A percentile compares a stretch with the other conserved stretches of the same genome.
Evolutionary conservation across 331 rosid species (phyloP).

Genomic region (Malus hybrid): DNA sequence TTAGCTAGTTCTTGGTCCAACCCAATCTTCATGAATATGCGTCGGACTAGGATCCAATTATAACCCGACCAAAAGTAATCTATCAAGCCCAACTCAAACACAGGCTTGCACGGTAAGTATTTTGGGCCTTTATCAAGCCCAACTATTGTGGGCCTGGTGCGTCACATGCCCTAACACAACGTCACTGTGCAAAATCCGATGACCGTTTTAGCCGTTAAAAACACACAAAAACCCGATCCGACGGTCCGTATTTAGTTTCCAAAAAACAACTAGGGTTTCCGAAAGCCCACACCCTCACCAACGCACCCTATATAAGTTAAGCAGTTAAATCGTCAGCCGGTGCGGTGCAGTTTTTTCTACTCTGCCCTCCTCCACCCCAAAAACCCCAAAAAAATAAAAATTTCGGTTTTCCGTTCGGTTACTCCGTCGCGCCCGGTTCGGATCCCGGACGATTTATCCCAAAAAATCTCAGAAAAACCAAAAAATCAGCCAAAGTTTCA

Average conservation of each 20-base stretch:
- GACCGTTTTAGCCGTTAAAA: neutral
- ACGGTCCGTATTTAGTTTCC: neutral
- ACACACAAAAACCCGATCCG: neutral
- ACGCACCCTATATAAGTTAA: conserved; percentile 16
- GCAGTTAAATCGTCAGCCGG: conserved; percentile 6
- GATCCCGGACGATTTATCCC: too few species aligned
- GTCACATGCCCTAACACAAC: neutral
- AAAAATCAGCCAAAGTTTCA: neutral
- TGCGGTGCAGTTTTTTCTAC: conserved; percentile 43
- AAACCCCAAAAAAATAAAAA: conserved; percentile 10
- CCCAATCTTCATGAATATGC: too few species aligned
- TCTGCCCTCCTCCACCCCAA: conserved; percentile 46
- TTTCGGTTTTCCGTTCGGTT: neutral
- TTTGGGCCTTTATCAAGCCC: neutral
- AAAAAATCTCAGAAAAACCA: conserved; percentile 28
- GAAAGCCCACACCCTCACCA: neutral
- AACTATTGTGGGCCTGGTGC: neutral
- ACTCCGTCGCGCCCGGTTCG: neutral
- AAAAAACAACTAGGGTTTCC: conserved; percentile 25
- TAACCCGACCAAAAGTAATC: too few species aligned
- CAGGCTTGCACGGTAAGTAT: too few species aligned
- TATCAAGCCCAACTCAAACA: too few species aligned
- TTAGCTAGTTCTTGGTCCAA: too few species aligned
- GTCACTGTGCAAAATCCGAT: neutral
- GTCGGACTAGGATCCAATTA: too few species aligned